Evolutionary conservation across 1,284 basidiomycete species (phyloP).

Genomic region (Mycena sp.): DNA sequence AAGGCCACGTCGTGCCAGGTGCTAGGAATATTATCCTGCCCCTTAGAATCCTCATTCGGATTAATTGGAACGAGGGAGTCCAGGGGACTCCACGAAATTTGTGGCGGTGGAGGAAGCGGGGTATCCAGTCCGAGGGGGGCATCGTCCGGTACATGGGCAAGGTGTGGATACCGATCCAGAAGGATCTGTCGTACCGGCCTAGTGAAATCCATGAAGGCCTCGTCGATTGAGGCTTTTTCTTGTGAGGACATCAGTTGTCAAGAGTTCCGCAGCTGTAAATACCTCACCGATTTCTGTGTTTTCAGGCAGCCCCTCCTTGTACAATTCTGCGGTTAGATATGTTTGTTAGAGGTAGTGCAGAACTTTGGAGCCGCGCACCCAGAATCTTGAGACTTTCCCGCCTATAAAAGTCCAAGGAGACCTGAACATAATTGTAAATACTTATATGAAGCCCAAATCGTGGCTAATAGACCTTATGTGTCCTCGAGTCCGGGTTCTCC

Average conservation of each 20-base stretch:
- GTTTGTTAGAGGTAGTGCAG: background rate
- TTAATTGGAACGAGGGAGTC: slow-evolving; percentile 79
- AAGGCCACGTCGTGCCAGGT: slow-evolving; percentile 96
- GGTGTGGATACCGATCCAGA: slow-evolving; percentile 79
- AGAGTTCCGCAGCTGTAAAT: background rate
- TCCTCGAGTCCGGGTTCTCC: slow-evolving; percentile 85
- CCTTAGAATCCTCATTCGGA: slow-evolving; percentile 36
- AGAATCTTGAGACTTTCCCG: slow-evolving; percentile 48
- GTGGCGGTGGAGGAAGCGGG: slow-evolving; percentile 83
- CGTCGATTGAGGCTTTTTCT: slow-evolving; percentile 89
- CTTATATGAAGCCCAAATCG: too few relatives aligned
- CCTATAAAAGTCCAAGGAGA: slow-evolving; percentile 91
- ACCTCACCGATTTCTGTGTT: slow-evolving; percentile 24
- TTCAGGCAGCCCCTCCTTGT: slow-evolving; percentile 26
- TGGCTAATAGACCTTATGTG: slow-evolving; percentile 99
- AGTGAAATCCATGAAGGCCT: slow-evolving; percentile 92
- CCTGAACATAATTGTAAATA: slow-evolving; percentile 53
- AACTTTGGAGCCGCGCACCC: slow-evolving; percentile 19
- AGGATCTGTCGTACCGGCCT: slow-evolving; percentile 78
- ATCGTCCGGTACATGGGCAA: slow-evolving; percentile 74
- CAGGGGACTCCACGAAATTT: slow-evolving; percentile 70
- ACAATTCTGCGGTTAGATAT: slow-evolving; percentile 13
- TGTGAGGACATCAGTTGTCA: slow-evolving; percentile 6
- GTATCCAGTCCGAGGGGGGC: slow-evolving; percentile 81
- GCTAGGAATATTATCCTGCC: slow-evolving; percentile 38